A percentile compares a stretch with the other conserved stretches of the same genome.
Evolutionary conservation across 495 filamentous ascomycete genomes (phyloP).

Genomic region (Penicillium canariense): DNA sequence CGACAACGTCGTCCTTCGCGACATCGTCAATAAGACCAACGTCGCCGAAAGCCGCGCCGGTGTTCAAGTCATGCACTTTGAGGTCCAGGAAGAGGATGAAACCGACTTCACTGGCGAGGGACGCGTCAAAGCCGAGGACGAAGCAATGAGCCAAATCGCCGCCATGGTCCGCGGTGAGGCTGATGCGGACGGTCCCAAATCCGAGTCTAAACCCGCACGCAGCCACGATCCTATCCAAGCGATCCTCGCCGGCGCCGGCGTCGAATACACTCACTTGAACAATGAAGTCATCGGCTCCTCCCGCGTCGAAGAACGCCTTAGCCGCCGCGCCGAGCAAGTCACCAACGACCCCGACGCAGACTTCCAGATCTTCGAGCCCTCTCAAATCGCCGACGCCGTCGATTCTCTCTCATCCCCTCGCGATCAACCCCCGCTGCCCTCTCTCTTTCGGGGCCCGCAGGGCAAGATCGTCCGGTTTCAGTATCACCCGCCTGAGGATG

Average conservation of each 20-base stretch:
- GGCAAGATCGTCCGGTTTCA: slow-evolving; percentile 50
- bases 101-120: slow-evolving; percentile 24
- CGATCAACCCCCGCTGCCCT: background rate
- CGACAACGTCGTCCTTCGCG: slow-evolving; percentile 75
- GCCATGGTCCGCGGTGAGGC: slow-evolving; percentile 61
- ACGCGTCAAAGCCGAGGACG: slow-evolving; percentile 37
- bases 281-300: slow-evolving; percentile 92
- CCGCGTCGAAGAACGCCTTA: slow-evolving; percentile 76
- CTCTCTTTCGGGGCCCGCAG: slow-evolving; percentile 15
- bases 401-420: background rate
- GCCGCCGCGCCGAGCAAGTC: slow-evolving; percentile 67
- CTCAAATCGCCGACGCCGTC: slow-evolving; percentile 16
- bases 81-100: slow-evolving; percentile 61
- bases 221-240: slow-evolving; percentile 79
- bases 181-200: slow-evolving; percentile 30
- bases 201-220: slow-evolving; percentile 22
- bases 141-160: slow-evolving; percentile 75
- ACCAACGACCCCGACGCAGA: slow-evolving; percentile 48
- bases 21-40: slow-evolving; percentile 98
- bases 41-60: slow-evolving; percentile 88
- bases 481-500: slow-evolving; percentile 73
- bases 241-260: slow-evolving; percentile 83
- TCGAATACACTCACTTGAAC: slow-evolving; percentile 95
- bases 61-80: slow-evolving; percentile 72
- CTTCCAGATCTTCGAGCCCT: slow-evolving; percentile 49